A percentile compares a stretch with the other conserved stretches of the same genome.
Evolutionary conservation across 2,329 filamentous ascomycete species (phyloP).

Genomic region (Trichoderma simmonsii): DNA sequence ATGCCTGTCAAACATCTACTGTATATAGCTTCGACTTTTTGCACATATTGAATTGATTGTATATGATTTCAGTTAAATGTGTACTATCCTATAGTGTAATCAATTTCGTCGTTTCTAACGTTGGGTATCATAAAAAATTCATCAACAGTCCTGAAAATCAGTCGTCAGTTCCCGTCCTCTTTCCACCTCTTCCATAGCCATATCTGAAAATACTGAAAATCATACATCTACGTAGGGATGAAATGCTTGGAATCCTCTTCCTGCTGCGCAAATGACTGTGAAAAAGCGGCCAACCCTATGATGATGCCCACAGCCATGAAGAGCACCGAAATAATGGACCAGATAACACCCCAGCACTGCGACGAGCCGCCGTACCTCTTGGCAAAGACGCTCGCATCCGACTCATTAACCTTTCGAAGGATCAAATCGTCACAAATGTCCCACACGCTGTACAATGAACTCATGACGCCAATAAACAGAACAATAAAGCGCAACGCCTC

Average conservation of each 20-base stretch:
- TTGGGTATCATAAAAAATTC: slow-evolving; percentile 18
- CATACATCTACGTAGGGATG: slow-evolving; percentile 44
- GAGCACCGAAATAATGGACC: slow-evolving; percentile 67
- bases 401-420: slow-evolving; percentile 74
- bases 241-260: slow-evolving; percentile 66
- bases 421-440: slow-evolving; percentile 84
- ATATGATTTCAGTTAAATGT: not conserved
- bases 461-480: slow-evolving; percentile 81
- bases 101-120: not conserved
- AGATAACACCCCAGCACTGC: slow-evolving; percentile 77
- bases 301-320: slow-evolving; percentile 73
- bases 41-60: slow-evolving; percentile 10
- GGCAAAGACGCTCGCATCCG: slow-evolving; percentile 76
- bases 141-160: not conserved
- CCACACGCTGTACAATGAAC: slow-evolving; percentile 75
- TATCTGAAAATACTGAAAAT: not conserved
- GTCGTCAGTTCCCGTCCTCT: not conserved
- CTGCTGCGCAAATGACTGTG: slow-evolving; percentile 65
- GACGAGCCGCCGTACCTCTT: slow-evolving; percentile 75
- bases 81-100: not conserved
- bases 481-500: slow-evolving; percentile 71
- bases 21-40: slow-evolving; percentile 14
- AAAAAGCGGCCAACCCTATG: slow-evolving; percentile 74
- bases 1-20: not conserved
- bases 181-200: not conserved